phyloP scores from a whole-genome alignment of 2,329 filamentous ascomycete species.

The Talaromyces funiculosus region DNA sequence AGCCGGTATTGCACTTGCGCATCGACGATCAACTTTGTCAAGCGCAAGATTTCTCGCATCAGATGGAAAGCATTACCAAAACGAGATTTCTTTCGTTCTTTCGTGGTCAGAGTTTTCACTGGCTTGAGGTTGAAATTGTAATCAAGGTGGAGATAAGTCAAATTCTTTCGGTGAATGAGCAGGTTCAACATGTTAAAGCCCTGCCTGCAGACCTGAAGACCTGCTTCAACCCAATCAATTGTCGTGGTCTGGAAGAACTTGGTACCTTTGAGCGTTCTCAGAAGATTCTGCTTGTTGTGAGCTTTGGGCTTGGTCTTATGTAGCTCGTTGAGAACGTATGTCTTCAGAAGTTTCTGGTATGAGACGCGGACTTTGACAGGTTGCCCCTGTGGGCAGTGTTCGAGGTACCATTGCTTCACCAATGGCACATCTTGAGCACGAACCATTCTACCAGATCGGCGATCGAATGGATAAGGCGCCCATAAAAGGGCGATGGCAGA shows the following conservation, averaged over 20 bases:
- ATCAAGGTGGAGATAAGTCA: constrained; percentile 96
- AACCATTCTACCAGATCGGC: constrained; percentile 91
- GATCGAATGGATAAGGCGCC: constrained; percentile 94
- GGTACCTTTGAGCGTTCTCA: constrained; percentile 85
- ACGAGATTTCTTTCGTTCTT: constrained; percentile 97
- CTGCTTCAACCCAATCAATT: constrained; percentile 98
- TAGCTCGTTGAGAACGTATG: constrained; percentile 90
- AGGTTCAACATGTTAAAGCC: constrained; percentile 99
- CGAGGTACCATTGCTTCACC: constrained; percentile 97
- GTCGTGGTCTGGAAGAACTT: constrained; percentile 99
- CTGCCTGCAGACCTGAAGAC: constrained; percentile 94
- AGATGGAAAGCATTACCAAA: constrained; percentile 99
- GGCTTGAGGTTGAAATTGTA: constrained; percentile 99
- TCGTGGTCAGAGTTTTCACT: constrained; percentile 96
- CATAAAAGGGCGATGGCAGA: constrained; percentile 94
- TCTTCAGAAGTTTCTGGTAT: constrained; percentile 96
- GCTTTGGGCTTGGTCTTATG: constrained; percentile 96
- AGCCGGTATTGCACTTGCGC: constrained; percentile 96
- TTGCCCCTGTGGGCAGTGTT: constrained; percentile 85
- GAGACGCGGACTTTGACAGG: constrained; percentile 97
- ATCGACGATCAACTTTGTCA: constrained; percentile 97
- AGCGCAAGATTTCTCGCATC: constrained; percentile 92
- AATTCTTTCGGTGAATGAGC: constrained; percentile 94
- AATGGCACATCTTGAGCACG: constrained; percentile 93
- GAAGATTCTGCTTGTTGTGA: constrained; percentile 86